phyloP scores from a whole-genome alignment of 495 filamentous ascomycete species.

The Lichina pygmaea region DNA sequence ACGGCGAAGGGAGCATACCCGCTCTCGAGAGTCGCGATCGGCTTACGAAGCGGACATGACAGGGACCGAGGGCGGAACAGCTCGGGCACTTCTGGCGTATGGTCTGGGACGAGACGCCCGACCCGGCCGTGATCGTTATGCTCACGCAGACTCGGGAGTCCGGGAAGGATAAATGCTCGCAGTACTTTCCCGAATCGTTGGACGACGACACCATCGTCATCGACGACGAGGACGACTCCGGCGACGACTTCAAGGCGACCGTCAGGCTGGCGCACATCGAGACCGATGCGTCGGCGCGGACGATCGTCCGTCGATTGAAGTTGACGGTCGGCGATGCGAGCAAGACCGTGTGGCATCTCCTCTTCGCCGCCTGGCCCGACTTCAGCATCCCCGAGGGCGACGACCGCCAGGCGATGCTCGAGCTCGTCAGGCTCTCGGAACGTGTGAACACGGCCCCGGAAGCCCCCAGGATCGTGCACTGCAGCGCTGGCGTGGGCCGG shows the following conservation, averaged over 20 bases:
- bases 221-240: slow-evolving; percentile 32
- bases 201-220: slow-evolving; percentile 26
- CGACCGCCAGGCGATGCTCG: slow-evolving; percentile 51
- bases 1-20: not conserved
- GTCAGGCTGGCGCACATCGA: slow-evolving; percentile 22
- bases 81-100: slow-evolving; percentile 83
- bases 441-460: slow-evolving; percentile 31
- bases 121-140: slow-evolving; percentile 79
- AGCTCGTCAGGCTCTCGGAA: slow-evolving; percentile 48
- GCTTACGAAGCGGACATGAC: slow-evolving; percentile 2
- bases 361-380: slow-evolving; percentile 88
- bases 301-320: slow-evolving; percentile 27
- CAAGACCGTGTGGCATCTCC: slow-evolving; percentile 62
- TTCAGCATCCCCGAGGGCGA: slow-evolving; percentile 63
- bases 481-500: slow-evolving; percentile 80
- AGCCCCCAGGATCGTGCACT: slow-evolving; percentile 77
- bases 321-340: slow-evolving; percentile 28
- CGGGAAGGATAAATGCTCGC: slow-evolving; percentile 68
- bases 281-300: slow-evolving; percentile 20
- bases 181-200: slow-evolving; percentile 45
- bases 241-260: slow-evolving; percentile 27
- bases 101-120: slow-evolving; percentile 61
- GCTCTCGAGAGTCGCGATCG: slow-evolving; percentile 19
- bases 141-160: slow-evolving; percentile 71
- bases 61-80: slow-evolving; percentile 55